Evolutionary conservation across 257 asterid species (phyloP).

Genomic region (Przewalskia tangutica): DNA sequence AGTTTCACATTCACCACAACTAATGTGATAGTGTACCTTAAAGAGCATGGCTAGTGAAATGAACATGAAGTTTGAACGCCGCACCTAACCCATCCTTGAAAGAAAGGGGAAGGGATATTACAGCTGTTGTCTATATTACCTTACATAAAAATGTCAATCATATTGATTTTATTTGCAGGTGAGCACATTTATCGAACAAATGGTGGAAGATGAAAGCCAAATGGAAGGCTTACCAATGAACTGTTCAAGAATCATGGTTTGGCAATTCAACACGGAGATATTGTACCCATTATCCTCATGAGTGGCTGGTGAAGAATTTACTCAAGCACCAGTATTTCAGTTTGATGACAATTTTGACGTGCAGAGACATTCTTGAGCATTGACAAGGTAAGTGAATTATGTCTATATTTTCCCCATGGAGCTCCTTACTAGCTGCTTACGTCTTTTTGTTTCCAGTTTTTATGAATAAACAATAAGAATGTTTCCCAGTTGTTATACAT

Average conservation of each 20-base stretch:
- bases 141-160: not conserved
- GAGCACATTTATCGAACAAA: constrained; percentile 54
- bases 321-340: constrained; percentile 19
- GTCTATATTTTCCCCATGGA: not conserved
- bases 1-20: not conserved
- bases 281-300: constrained; percentile 17
- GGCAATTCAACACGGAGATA: constrained; percentile 34
- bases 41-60: not conserved
- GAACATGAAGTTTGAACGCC: not conserved
- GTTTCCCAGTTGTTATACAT: not conserved
- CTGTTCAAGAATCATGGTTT: constrained; percentile 45
- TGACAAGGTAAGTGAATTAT: not conserved
- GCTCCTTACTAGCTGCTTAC: not conserved
- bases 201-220: constrained; percentile 81
- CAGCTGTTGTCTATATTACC: not conserved
- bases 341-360: constrained; percentile 14
- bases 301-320: constrained; percentile 10
- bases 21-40: not conserved
- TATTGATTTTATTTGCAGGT: constrained; percentile 35
- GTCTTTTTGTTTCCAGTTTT: not conserved
- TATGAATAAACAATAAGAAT: not conserved
- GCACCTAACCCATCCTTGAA: not conserved
- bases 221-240: constrained; percentile 48
- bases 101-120: not conserved
- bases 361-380: not conserved